These are phyloP conservation scores for Podaxis mareebaensis DNA, from an alignment of 768 basidiomycete genomes.

Conservation along the genomic window DNA sequence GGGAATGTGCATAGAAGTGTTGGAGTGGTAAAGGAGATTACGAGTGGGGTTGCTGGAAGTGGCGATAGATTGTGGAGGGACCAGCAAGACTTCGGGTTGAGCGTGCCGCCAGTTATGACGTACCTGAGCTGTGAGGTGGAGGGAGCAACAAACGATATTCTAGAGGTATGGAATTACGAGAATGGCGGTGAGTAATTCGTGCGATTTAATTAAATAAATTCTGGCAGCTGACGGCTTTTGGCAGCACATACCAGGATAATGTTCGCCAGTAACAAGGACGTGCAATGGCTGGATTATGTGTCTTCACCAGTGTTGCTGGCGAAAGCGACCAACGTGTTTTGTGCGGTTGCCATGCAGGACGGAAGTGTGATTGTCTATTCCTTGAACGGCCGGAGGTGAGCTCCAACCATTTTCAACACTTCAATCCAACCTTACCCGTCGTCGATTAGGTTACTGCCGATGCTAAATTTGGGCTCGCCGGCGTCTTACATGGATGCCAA, in stretches of 20 bases:
- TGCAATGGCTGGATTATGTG: conserved; percentile 89
- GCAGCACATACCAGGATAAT: conserved; percentile 69
- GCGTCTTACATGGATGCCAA: conserved; percentile 68
- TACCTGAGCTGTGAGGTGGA: conserved; percentile 61
- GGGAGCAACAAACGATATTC: conserved; percentile 54
- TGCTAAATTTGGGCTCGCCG: conserved; percentile 69
- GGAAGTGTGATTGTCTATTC: conserved; percentile 85
- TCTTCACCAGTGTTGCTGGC: conserved; percentile 69
- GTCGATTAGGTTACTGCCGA: conserved; percentile 70
- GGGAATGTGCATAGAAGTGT: conserved; percentile 58
- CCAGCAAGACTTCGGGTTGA: conserved; percentile 39
- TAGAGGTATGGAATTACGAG: conserved; percentile 82
- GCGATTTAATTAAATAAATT: neutral
- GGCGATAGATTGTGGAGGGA: conserved; percentile 17
- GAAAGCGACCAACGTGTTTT: conserved; percentile 64
- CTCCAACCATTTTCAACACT: neutral
- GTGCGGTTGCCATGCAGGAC: conserved; percentile 79
- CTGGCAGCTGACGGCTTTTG: conserved; percentile 8
- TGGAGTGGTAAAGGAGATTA: conserved; percentile 57
- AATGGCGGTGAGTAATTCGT: conserved; percentile 47
- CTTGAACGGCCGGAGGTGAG: conserved; percentile 78
- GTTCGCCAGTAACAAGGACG: conserved; percentile 63
- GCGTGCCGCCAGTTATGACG: conserved; percentile 61
- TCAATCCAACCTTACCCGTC: conserved; percentile 5
- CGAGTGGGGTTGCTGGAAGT: conserved; percentile 22